These are phyloP conservation scores for Tuber magnatum DNA, from an alignment of 495 filamentous ascomycete genomes.

Conservation along the genomic window DNA sequence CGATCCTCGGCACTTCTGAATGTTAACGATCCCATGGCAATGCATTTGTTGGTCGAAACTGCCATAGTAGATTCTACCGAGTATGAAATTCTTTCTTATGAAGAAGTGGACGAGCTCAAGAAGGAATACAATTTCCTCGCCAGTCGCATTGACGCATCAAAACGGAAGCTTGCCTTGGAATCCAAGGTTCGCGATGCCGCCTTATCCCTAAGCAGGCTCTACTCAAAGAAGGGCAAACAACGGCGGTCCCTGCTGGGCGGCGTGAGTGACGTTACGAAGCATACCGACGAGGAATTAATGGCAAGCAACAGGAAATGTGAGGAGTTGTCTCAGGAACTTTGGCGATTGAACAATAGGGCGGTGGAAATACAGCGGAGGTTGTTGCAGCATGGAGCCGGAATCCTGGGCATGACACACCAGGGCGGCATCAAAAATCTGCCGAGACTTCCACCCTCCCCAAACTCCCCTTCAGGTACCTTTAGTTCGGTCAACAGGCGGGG, in stretches of 20 bases:
- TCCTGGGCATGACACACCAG: constrained; percentile 75
- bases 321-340: constrained; percentile 71
- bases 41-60: constrained; percentile 89
- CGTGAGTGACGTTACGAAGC: constrained; percentile 43
- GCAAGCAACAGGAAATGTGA: constrained; percentile 75
- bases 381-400: constrained; percentile 84
- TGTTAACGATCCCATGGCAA: constrained; percentile 39
- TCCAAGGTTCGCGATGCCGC: constrained; percentile 91
- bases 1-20: constrained; percentile 37
- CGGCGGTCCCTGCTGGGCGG: constrained; percentile 40
- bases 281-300: constrained; percentile 64
- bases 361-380: constrained; percentile 64
- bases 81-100: constrained; percentile 78
- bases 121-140: constrained; percentile 65
- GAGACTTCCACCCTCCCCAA: constrained; percentile 15
- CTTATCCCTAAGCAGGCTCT: constrained; percentile 69
- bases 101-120: constrained; percentile 85
- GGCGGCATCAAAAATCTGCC: constrained; percentile 21
- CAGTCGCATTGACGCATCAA: constrained; percentile 68
- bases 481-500: constrained; percentile 28
- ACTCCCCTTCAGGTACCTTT: constrained; percentile 32
- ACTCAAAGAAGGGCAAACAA: constrained; percentile 50
- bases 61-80: constrained; percentile 77
- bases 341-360: constrained; percentile 62
- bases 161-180: constrained; percentile 79